These are phyloP conservation scores for Brassica rapa DNA, from an alignment of 345 rosid species.

Conservation along the genomic window DNA sequence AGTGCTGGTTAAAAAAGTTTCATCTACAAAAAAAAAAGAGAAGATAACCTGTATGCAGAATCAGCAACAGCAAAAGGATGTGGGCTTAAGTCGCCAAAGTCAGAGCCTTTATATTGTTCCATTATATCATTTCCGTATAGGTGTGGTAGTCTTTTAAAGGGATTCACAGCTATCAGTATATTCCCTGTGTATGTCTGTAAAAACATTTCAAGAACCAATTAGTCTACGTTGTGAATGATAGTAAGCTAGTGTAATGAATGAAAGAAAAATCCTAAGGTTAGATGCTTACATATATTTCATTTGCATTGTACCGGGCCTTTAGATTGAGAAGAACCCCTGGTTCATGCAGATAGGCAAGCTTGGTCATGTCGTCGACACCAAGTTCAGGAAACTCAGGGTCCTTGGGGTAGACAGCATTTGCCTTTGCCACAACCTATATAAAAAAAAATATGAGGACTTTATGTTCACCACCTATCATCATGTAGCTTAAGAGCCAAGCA, in stretches of 20 bases:
- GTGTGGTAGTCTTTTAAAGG: slow-evolving; percentile 83
- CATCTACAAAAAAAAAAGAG: slow-evolving; percentile 14
- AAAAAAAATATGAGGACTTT: not conserved
- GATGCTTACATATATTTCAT: slow-evolving; percentile 92
- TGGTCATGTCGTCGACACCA: slow-evolving; percentile 98
- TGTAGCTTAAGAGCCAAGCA: slow-evolving; percentile 20
- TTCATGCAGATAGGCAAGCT: slow-evolving; percentile 91
- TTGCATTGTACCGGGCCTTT: slow-evolving; percentile 62
- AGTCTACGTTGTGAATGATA: not conserved
- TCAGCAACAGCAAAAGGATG: slow-evolving; percentile 99
- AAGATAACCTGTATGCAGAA: slow-evolving; percentile 80
- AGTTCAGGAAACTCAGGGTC: slow-evolving; percentile 85
- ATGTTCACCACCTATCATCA: not conserved
- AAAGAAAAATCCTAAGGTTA: not conserved
- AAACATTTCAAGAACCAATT: slow-evolving; percentile 20
- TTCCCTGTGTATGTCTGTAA: slow-evolving; percentile 89
- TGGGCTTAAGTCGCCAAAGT: slow-evolving; percentile 86
- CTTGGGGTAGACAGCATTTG: slow-evolving; percentile 61
- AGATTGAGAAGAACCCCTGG: slow-evolving; percentile 94
- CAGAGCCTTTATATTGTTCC: slow-evolving; percentile 81
- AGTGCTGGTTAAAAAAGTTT: not conserved
- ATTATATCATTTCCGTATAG: slow-evolving; percentile 75
- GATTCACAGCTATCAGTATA: slow-evolving; percentile 95
- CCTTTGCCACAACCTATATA: slow-evolving; percentile 67
- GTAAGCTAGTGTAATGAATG: not conserved